Evolutionary conservation across 2,329 filamentous ascomycete species (phyloP).

Genomic region (Exophiala sideris): DNA sequence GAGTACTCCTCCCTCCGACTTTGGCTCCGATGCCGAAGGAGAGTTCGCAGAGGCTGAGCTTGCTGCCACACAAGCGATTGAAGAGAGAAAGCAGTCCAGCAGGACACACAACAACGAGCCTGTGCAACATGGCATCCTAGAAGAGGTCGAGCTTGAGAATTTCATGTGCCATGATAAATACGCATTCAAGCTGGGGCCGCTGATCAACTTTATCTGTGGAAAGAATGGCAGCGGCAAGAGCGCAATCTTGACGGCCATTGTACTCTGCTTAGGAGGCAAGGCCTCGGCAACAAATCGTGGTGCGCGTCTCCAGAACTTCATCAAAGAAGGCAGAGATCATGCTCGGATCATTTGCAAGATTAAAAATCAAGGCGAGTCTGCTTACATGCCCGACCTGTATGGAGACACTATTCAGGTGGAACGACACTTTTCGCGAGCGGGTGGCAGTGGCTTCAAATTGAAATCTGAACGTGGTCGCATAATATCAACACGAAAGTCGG

Average conservation of each 20-base stretch:
- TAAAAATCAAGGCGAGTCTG: constrained; percentile 83
- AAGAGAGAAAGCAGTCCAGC: constrained; percentile 46
- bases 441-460: constrained; percentile 72
- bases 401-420: constrained; percentile 87
- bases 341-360: constrained; percentile 75
- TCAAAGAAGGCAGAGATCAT: constrained; percentile 81
- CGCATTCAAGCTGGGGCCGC: constrained; percentile 77
- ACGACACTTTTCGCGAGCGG: constrained; percentile 71
- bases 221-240: constrained; percentile 98
- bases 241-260: constrained; percentile 87
- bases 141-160: constrained; percentile 81
- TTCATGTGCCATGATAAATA: constrained; percentile 94
- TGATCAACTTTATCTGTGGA: constrained; percentile 97
- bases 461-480: constrained; percentile 70
- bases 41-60: constrained; percentile 47
- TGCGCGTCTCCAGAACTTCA: constrained; percentile 80
- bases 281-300: constrained; percentile 90
- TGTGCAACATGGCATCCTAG: constrained; percentile 81
- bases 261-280: constrained; percentile 90
- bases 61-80: constrained; percentile 62
- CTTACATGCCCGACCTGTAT: constrained; percentile 78
- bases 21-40: constrained; percentile 18
- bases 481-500: constrained; percentile 71
- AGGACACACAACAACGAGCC: constrained; percentile 65
- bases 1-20: constrained; percentile 22